Evolutionary conservation across 257 asterid species (phyloP), one percentile per base, ranked within the genome.

Genomic region (Gynochthodes officinalis): DNA sequence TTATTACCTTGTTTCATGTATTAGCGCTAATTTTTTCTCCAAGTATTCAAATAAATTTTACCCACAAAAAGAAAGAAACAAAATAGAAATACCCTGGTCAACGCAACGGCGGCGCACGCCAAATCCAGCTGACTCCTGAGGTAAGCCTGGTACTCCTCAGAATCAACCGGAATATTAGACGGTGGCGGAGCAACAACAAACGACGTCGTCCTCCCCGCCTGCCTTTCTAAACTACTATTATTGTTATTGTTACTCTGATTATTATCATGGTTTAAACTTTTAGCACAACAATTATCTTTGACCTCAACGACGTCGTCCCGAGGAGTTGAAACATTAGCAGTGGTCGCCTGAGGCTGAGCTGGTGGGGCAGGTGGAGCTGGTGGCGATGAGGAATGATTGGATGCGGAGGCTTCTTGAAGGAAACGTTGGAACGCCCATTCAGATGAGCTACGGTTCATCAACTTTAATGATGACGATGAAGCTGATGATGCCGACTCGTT

Each of bases 31-130:
- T n/a, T 7, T 48, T 48, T 48, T 48, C 21, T 19, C 53, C 1
- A 50, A 16, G 13, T 21, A 21, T 3, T 53, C 60, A 61, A 16
- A 18, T 3, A 2, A 63, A 63, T 21, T 18, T n/a, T 4, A 35
- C 15, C 57, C 27, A 50, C 57, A 1, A 62, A 63, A 10, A 4
- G 18, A n/a, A 2, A 43, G 40, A 21, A 54, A 27, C 2, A 37
- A 39, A 59, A 49, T 25, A 37, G 60, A 64, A n/a, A 57, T 80
- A 92, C 98, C 83, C 96, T 73, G 52, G 88, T 78, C 86, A 90
- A 82, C 57, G 98, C 97, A 50, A 90, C 90, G 83, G 97, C 98
- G 57, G 97, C 97, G 76, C 98, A 93, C 39, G 96, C 98, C 82
- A 89, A 72, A 78, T 93, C 90, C 27, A 93, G 96, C 43, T 84